Conservation (phyloP, 108 stramenopile species). For the Aurantiochytrium sp. region DNA sequence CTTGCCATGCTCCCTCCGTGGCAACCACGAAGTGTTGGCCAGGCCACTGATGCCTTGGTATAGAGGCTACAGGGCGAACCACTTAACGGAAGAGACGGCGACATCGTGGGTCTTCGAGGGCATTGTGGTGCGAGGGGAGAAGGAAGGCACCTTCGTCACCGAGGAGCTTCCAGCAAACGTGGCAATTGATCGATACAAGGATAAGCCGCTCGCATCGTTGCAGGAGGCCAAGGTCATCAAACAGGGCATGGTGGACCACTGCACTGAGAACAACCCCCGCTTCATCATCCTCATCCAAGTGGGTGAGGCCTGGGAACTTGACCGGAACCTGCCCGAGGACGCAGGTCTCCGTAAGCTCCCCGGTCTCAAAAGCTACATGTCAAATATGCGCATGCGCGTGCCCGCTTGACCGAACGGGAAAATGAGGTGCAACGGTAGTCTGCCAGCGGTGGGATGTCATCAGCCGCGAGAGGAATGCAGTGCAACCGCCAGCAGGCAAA, state of each 20-base stretch:
- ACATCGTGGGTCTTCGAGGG: too few relatives aligned
- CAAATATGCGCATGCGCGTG: too few relatives aligned
- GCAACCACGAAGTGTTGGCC: background rate
- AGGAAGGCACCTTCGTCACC: background rate
- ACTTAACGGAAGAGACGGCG: background rate
- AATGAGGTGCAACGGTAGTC: too few relatives aligned
- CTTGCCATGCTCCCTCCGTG: background rate
- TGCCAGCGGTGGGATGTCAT: too few relatives aligned
- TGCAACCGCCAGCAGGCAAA: too few relatives aligned
- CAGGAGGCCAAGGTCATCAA: background rate
- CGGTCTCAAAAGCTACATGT: too few relatives aligned
- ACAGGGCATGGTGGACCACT: background rate
- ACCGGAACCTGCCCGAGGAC: too few relatives aligned
- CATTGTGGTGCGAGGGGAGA: background rate
- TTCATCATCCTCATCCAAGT: background rate
- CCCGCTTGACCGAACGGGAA: too few relatives aligned
- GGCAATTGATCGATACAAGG: background rate
- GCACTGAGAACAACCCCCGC: background rate
- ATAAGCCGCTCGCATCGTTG: background rate
- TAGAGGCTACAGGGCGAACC: background rate
- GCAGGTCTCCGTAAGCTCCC: too few relatives aligned
- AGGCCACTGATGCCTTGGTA: background rate
- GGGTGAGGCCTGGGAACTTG: too few relatives aligned
- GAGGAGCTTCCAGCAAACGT: background rate
- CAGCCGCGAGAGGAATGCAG: too few relatives aligned